Base-by-base conservation (phyloP, 2,329 filamentous ascomycete genomes). In the Botrytis cinerea region DNA sequence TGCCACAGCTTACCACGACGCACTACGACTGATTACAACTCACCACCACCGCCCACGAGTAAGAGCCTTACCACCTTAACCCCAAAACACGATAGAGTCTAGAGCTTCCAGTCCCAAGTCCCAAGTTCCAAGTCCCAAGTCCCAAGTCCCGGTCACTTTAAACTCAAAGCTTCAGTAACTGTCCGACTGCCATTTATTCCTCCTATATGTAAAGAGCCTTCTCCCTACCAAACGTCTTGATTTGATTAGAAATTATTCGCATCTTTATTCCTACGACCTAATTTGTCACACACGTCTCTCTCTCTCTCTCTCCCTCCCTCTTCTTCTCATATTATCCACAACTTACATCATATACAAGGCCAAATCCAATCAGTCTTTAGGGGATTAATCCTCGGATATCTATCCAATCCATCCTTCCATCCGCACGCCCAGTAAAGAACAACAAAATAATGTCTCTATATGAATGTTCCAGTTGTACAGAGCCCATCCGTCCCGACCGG, bases 361-460 rank as follows among this genome's bases (percentile, higher is more conserved):
- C n/a, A 54, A 28, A n/a, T 28, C 51, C 25, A 54, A 2, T 14
- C 51, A 54, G 14, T 18, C 51, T 54, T 18, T n/a, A 57, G n/a
- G 51, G 51, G n/a, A 28, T 32, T 28, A 28, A 28, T 57, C 45
- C 69, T 45, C 25, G 35, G 57, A 71, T 71, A 71, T 22, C 7
- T 5, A 32, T 68, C 35, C 70, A 57, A 57, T 57, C 51, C 51
- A 57, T 57, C 51, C 51, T 28, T 57, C 51, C 51, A 28, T 57
- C 51, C 51, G 51, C n/a, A 28, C 7, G 18, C 63, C 20, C 28
- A 48, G 35, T 32, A 9, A 18, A 57, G n/a, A 57, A 57, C n/a
- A 18, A 69, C 51, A 25, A 66, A 60, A 35, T 22, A 66, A 73
- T 73, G 71, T 69, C 63, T 59, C 54, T 73, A 45, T 73, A 73